Conservation (phyloP, 495 filamentous ascomycete genomes). For the Lepraria neglecta region DNA sequence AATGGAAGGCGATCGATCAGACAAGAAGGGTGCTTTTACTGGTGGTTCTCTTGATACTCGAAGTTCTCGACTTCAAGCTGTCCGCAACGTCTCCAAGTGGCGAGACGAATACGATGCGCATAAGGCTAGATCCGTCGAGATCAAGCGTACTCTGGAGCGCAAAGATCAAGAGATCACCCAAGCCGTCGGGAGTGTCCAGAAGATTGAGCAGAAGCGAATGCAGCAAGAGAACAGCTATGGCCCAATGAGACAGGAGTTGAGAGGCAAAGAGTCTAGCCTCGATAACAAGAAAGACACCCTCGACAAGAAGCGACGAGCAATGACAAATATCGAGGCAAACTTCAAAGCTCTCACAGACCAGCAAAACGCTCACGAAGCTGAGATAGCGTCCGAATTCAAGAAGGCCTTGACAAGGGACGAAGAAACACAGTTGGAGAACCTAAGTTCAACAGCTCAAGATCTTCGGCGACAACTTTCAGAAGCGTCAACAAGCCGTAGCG, state of each 20-base stretch:
- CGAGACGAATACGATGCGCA: constrained; percentile 67
- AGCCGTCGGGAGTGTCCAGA: constrained; percentile 73
- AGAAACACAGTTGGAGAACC: constrained; percentile 68
- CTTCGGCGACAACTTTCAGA: constrained; percentile 68
- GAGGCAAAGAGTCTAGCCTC: constrained; percentile 60
- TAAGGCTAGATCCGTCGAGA: constrained; percentile 48
- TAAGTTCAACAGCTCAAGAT: constrained; percentile 61
- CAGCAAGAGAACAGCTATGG: constrained; percentile 80
- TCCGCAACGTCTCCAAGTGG: constrained; percentile 67
- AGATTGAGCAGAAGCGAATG: constrained; percentile 67
- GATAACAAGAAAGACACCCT: constrained; percentile 69
- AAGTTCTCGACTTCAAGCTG: constrained; percentile 74
- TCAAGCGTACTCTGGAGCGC: constrained; percentile 60
- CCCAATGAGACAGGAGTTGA: constrained; percentile 66
- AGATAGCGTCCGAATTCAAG: constrained; percentile 82
- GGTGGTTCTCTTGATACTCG: constrained; percentile 86
- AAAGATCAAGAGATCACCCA: constrained; percentile 82
- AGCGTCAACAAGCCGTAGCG: constrained; percentile 63
- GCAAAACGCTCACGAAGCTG: constrained; percentile 64
- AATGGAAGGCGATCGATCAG: constrained; percentile 83
- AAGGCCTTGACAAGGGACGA: constrained; percentile 79
- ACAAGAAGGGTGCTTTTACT: constrained; percentile 89
- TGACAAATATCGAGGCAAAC: constrained; percentile 67
- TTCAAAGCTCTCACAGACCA: constrained; percentile 70
- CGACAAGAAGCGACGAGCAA: constrained; percentile 60